A percentile compares a stretch with the other conserved stretches of the same genome.
Conservation (phyloP, 2,329 filamentous ascomycete species). For the Elsinoe arachidis region DNA sequence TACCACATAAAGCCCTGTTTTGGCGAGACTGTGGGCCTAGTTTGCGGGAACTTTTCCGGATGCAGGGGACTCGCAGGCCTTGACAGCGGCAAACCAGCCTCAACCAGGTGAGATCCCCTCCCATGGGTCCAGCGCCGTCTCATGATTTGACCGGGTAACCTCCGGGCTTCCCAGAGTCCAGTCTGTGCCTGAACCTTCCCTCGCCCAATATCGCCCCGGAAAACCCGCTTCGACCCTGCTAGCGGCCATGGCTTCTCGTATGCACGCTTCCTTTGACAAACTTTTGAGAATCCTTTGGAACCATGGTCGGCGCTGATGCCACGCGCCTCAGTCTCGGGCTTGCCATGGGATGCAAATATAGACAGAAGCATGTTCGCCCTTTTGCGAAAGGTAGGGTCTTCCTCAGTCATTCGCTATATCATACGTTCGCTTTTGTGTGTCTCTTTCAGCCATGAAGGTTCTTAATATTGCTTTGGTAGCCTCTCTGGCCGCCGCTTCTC, state of each 20-base stretch:
- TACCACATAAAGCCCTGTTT: slow-evolving; percentile 1
- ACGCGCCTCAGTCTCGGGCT: slow-evolving; percentile 3
- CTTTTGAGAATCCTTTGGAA: neutral
- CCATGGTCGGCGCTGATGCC: neutral
- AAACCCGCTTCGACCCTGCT: neutral
- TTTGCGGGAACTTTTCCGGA: neutral
- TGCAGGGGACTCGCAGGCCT: slow-evolving; percentile 2
- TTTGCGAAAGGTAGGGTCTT: neutral
- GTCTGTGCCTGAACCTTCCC: slow-evolving; percentile 6
- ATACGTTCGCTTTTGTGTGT: neutral
- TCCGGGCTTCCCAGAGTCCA: neutral
- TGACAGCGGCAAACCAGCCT: neutral
- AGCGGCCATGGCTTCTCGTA: slow-evolving; percentile 7
- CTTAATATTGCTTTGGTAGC: neutral
- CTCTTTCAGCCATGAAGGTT: neutral
- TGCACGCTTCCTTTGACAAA: slow-evolving; percentile 4
- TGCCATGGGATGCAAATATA: slow-evolving; percentile 7
- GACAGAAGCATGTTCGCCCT: neutral
- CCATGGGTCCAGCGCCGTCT: neutral
- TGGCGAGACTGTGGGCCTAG: neutral
- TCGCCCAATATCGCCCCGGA: neutral
- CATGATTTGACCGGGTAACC: slow-evolving; percentile 3
- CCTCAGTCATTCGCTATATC: slow-evolving; percentile 7
- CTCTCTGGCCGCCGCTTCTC: slow-evolving; percentile 2
- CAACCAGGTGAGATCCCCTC: neutral